Base-by-base conservation (phyloP, 2,329 filamentous ascomycete species). In the Claviceps africana region DNA sequence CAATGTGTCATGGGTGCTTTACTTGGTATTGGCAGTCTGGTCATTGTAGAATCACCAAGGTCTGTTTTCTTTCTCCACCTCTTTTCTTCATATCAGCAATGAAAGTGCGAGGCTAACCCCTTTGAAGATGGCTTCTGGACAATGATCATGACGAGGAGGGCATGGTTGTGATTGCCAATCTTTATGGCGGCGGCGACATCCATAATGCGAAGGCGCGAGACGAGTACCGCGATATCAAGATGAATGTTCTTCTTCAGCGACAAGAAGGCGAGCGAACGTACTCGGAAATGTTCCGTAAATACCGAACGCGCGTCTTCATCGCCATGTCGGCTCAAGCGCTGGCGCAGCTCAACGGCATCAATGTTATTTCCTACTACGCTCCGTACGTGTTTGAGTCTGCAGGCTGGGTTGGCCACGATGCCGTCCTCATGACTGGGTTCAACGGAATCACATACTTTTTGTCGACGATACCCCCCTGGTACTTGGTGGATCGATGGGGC, bases 281-380 rank as follows among this genome's bases (percentile, higher is more conserved):
- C 67, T 61, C 69, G 40, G 93, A 97, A 56, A 98, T 98, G 93
- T 98, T 97, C 75, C 84, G 79, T 62, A 82, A 88, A 56, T 97
- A 97, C 73, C 80, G 78, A 64, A 93, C 86, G 62, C 88, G 93
- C 51, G 91, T 97, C 58, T 88, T 97, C 64, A 97, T 97, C 65
- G 93, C 93, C 70, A 97, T 97, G 93, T 97, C 91, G 35, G 93
- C 93, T 4, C 93, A 97, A 69, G 89, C 84, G 6, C 80, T 98
- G 58, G 93, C 93, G 30, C 93, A 98, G 70, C 81, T 98, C 51
- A 97, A 97, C 71, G 93, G 93, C 58, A 98, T 98, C 73, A 98
- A 98, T 70, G 93, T 98, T 65, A 98, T 98, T 57, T 97, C 91
- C 1, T 98, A 97, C 75, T 98, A 98, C 65, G 93, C 93, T 1